phyloP scores from a whole-genome alignment of 345 rosid species.

The Hypericum perforatum region DNA sequence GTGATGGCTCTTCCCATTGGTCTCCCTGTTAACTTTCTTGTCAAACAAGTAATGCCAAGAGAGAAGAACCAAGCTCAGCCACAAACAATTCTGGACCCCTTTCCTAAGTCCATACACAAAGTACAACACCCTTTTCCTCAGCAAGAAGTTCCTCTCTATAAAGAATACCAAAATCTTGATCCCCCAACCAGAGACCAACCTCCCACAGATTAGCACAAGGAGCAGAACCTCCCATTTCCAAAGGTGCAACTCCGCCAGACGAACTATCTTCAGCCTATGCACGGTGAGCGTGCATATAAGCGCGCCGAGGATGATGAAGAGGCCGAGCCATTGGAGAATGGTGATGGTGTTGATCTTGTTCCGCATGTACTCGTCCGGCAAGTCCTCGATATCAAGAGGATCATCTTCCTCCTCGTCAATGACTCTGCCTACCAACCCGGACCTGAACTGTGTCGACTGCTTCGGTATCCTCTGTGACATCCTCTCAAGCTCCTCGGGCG shows the following conservation, averaged over 20 bases:
- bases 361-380: constrained; percentile 54
- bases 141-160: constrained; percentile 64
- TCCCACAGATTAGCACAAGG: constrained; percentile 71
- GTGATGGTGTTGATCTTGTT: constrained; percentile 29
- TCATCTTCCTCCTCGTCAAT: constrained; percentile 60
- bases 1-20: constrained; percentile 1
- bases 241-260: constrained; percentile 44
- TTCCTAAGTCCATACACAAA: constrained; percentile 71
- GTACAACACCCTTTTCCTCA: constrained; percentile 64
- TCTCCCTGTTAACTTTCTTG: constrained; percentile 35
- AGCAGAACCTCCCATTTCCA: constrained; percentile 89
- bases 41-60: constrained; percentile 72
- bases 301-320: constrained; percentile 41
- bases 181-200: constrained; percentile 88
- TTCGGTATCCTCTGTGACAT: constrained; percentile 24
- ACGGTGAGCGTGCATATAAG: constrained; percentile 41
- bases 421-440: constrained; percentile 32
- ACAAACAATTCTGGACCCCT: constrained; percentile 77
- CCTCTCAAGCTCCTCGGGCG: constrained; percentile 33
- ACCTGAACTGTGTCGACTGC: constrained; percentile 46
- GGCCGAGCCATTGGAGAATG: constrained; percentile 59
- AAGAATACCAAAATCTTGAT: constrained; percentile 60
- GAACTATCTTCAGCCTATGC: constrained; percentile 18
- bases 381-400: constrained; percentile 52
- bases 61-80: constrained; percentile 63